Percentiles rank a stretch among this genome's conserved stretches.
Evolutionary conservation across 1,284 basidiomycete genomes (phyloP).

Genomic region (Sanghuangporus sanghuang): DNA sequence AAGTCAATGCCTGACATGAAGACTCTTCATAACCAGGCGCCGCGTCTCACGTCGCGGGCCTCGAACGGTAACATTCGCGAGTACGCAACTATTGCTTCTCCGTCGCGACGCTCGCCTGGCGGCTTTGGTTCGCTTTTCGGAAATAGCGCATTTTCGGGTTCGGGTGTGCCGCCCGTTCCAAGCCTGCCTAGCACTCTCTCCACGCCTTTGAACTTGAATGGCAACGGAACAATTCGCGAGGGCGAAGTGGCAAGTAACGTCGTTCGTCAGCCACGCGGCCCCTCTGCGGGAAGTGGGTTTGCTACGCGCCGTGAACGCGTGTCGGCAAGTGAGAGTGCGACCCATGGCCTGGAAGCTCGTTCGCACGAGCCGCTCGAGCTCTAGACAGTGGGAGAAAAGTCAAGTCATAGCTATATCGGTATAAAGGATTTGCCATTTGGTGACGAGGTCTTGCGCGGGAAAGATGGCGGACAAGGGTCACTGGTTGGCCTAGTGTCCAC

Average conservation of each 20-base stretch:
- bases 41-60: slow-evolving; percentile 75
- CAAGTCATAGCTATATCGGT: background rate
- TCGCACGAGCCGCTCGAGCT: slow-evolving; percentile 81
- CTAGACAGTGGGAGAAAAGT: slow-evolving; percentile 33
- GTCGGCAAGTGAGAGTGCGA: slow-evolving; percentile 48
- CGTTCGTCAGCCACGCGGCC: slow-evolving; percentile 75
- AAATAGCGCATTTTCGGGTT: slow-evolving; percentile 36
- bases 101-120: slow-evolving; percentile 67
- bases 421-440: background rate
- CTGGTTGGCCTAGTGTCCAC: slow-evolving; percentile 7
- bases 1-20: slow-evolving; percentile 96
- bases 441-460: background rate
- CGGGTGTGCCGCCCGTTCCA: slow-evolving; percentile 68
- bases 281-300: slow-evolving; percentile 61
- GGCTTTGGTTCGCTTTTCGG: slow-evolving; percentile 67
- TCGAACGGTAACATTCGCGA: slow-evolving; percentile 91
- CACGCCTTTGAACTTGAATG: slow-evolving; percentile 37
- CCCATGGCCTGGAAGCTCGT: slow-evolving; percentile 63
- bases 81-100: slow-evolving; percentile 83
- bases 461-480: background rate
- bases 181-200: slow-evolving; percentile 58
- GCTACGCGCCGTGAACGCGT: slow-evolving; percentile 58
- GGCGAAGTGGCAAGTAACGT: slow-evolving; percentile 53
- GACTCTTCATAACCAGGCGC: slow-evolving; percentile 74
- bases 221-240: slow-evolving; percentile 21